phyloP scores from a whole-genome alignment of 495 filamentous ascomycete species.

The Hypoxylon fuscum region DNA sequence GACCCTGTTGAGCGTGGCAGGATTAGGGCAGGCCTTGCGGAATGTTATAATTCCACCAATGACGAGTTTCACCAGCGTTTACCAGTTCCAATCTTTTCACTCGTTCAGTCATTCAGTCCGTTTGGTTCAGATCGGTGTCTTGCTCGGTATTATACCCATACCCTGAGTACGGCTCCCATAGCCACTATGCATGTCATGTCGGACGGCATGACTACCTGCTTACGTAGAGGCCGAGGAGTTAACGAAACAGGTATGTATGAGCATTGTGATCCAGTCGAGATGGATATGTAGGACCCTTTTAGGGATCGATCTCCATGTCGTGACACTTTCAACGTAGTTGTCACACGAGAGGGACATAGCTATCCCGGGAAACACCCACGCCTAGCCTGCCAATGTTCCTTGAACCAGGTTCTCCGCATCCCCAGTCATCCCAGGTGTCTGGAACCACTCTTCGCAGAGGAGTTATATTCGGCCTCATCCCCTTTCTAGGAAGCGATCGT shows the following conservation, averaged over 20 bases:
- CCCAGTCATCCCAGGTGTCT: slow-evolving; percentile 27
- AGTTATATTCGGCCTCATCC: slow-evolving; percentile 13
- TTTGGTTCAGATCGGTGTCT: neutral
- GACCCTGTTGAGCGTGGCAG: neutral
- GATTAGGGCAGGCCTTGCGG: neutral
- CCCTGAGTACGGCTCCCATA: neutral
- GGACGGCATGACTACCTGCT: neutral
- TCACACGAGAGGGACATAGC: neutral
- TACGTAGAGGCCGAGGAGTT: neutral
- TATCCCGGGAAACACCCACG: slow-evolving; percentile 13
- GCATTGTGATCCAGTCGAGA: too few species aligned
- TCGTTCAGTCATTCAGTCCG: neutral
- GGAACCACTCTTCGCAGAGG: slow-evolving; percentile 29
- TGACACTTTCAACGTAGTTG: neutral
- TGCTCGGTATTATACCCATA: neutral
- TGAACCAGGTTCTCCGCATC: slow-evolving; percentile 36
- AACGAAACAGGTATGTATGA: too few species aligned
- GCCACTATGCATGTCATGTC: neutral
- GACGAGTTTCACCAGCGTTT: neutral
- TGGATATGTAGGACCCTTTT: neutral
- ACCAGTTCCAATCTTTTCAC: neutral
- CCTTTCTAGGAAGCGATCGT: slow-evolving; percentile 1
- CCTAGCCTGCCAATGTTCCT: slow-evolving; percentile 22
- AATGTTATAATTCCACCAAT: slow-evolving; percentile 33
- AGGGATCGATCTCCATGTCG: too few species aligned